phyloP scores from a whole-genome alignment of 2,329 filamentous ascomycete genomes.

The Colletotrichum sojae region DNA sequence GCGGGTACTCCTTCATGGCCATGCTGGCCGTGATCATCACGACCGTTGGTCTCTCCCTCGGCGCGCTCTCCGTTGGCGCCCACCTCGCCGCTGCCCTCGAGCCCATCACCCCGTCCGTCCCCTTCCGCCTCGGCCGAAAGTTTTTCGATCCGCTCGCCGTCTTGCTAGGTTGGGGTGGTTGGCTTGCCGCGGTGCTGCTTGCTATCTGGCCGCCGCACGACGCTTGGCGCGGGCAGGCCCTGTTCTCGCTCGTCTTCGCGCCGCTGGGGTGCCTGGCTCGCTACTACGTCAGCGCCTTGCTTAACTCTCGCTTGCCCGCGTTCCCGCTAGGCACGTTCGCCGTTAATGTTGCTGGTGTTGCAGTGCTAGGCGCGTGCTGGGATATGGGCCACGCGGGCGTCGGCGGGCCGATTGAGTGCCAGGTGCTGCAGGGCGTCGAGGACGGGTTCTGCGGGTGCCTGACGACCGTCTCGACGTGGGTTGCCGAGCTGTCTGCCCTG shows the following conservation, averaged over 20 bases:
- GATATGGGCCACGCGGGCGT: slow-evolving; percentile 79
- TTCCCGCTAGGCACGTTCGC: slow-evolving; percentile 91
- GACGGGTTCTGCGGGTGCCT: slow-evolving; percentile 78
- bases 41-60: slow-evolving; percentile 79
- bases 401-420: slow-evolving; percentile 72
- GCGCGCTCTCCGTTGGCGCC: slow-evolving; percentile 78
- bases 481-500: slow-evolving; percentile 70
- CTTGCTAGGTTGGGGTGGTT: slow-evolving; percentile 78
- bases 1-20: slow-evolving; percentile 88
- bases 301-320: slow-evolving; percentile 76
- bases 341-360: slow-evolving; percentile 85
- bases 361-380: slow-evolving; percentile 81
- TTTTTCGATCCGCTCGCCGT: slow-evolving; percentile 75
- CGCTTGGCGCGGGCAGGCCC: slow-evolving; percentile 80
- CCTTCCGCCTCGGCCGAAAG: slow-evolving; percentile 69
- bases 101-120: slow-evolving; percentile 71
- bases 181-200: slow-evolving; percentile 83
- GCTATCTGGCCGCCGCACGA: slow-evolving; percentile 80
- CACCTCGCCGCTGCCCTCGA: slow-evolving; percentile 79
- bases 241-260: slow-evolving; percentile 86
- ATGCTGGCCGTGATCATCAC: slow-evolving; percentile 80
- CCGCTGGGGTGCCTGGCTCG: slow-evolving; percentile 83
- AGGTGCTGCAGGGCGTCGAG: slow-evolving; percentile 76
- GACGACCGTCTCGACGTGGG: slow-evolving; percentile 79
- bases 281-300: slow-evolving; percentile 78